Percentiles rank a stretch among this genome's conserved stretches.
Conservation (phyloP, 148 eudicot genomes). For the Pouteria glomerata region DNA sequence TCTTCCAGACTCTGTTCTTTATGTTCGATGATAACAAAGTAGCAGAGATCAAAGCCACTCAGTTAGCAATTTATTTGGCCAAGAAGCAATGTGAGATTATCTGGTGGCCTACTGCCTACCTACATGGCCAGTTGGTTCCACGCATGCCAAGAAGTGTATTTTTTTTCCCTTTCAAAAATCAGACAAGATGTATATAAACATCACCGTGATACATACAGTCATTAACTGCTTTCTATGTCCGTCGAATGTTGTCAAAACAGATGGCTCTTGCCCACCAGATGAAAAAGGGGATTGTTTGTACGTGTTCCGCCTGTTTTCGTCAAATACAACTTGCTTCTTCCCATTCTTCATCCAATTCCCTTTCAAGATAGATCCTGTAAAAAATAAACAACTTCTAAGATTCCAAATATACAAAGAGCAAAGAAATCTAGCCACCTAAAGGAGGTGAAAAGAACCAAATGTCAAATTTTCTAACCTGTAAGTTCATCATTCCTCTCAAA, state of each 20-base stretch:
- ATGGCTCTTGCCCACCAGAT: conserved; percentile 29
- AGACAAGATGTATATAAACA: too few relatives aligned
- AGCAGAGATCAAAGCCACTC: too few relatives aligned
- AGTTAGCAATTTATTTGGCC: too few relatives aligned
- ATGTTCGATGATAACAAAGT: too few relatives aligned
- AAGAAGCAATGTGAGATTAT: too few relatives aligned
- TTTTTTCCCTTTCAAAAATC: too few relatives aligned
- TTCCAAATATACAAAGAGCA: conserved; percentile 3
- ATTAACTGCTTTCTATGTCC: conserved; percentile 43
- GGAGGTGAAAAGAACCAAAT: not conserved
- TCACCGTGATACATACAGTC: conserved; percentile 60
- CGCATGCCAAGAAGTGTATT: too few relatives aligned
- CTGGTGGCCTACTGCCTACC: too few relatives aligned
- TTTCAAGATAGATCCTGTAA: conserved; percentile 53
- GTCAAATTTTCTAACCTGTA: conserved; percentile 37
- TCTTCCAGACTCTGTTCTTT: too few relatives aligned
- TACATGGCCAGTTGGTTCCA: too few relatives aligned
- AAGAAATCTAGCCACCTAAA: too few relatives aligned
- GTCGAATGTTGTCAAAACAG: conserved; percentile 30
- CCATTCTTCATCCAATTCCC: conserved; percentile 56
- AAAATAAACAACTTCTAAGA: too few relatives aligned
- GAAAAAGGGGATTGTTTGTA: conserved; percentile 40
- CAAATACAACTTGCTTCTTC: conserved; percentile 42
- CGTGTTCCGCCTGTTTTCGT: conserved; percentile 71
- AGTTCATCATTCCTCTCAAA: conserved; percentile 47